These are phyloP conservation scores for Trichoderma guizhouense DNA, from an alignment of 2,329 filamentous ascomycete species.

Conservation along the genomic window DNA sequence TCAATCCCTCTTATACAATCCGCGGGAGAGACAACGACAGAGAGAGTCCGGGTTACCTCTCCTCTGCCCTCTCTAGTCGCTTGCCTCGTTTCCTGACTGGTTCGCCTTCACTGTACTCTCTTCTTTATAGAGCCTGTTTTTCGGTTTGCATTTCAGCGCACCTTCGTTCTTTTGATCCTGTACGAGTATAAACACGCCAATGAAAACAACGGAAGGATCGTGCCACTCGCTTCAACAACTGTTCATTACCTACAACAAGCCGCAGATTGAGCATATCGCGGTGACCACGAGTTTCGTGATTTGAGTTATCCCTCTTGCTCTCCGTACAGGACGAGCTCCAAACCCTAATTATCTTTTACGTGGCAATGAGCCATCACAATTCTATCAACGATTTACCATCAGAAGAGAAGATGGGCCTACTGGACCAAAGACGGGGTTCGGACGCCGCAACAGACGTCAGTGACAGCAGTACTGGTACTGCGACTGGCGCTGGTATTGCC, in stretches of 20 bases:
- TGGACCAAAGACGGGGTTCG: constrained; percentile 43
- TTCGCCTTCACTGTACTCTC: not conserved
- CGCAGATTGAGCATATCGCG: not conserved
- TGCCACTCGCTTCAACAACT: not conserved
- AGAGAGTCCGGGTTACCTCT: constrained; percentile 1
- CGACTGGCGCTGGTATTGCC: constrained; percentile 5
- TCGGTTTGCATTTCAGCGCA: constrained; percentile 8
- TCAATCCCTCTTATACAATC: not conserved
- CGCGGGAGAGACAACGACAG: not conserved
- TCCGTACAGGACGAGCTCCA: not conserved
- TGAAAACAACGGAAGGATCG: not conserved
- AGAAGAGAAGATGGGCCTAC: constrained; percentile 43
- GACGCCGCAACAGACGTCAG: constrained; percentile 44
- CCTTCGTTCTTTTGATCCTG: not conserved
- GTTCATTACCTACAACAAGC: not conserved
- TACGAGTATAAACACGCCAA: not conserved
- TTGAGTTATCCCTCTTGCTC: not conserved
- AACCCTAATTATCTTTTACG: constrained; percentile 20
- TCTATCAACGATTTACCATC: constrained; percentile 34
- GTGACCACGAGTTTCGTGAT: not conserved
- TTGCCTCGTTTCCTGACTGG: not conserved
- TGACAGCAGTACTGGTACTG: constrained; percentile 21
- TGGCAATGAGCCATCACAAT: constrained; percentile 42
- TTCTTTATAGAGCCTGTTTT: not conserved
- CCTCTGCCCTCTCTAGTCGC: not conserved